phyloP scores from a whole-genome alignment of 257 asterid genomes.

The Salvia hispanica region DNA sequence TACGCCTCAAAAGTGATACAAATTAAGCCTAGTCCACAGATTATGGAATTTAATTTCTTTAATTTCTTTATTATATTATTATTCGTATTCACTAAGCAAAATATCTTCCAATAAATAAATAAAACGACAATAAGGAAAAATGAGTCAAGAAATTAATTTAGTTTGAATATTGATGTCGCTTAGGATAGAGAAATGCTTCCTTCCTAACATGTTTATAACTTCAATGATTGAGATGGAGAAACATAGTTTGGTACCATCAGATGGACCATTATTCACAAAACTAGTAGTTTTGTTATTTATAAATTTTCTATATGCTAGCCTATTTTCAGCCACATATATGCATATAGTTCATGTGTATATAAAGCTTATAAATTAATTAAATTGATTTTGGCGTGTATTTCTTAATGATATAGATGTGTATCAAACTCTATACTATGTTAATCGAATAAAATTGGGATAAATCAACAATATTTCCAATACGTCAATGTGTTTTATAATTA shows the following conservation, averaged over 20 bases:
- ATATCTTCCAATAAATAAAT: not conserved
- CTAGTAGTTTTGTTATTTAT: not conserved
- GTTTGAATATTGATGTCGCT: conserved; percentile 17
- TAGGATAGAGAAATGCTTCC: conserved; percentile 21
- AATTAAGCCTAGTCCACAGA: conserved; percentile 8
- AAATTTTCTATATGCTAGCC: not conserved
- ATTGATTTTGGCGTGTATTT: no score
- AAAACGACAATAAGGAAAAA: not conserved
- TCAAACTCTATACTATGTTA: no score
- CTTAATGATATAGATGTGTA: no score
- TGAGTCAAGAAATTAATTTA: not conserved
- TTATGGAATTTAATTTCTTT: conserved; percentile 16
- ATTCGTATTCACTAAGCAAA: not conserved
- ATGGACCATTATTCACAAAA: conserved; percentile 14
- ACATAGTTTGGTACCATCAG: conserved; percentile 17
- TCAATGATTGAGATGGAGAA: conserved; percentile 28
- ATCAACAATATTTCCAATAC: no score
- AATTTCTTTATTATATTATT: not conserved
- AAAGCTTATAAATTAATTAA: no score
- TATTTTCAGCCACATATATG: not conserved
- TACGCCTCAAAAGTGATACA: conserved; percentile 9
- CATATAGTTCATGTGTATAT: no score
- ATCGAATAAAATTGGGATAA: no score
- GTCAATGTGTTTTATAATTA: no score
- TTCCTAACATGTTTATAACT: conserved; percentile 27